Percentiles rank a stretch among this genome's conserved stretches.
Evolutionary conservation across 2,329 filamentous ascomycete species (phyloP).

Genomic region (Chrysosporium keratinophilum): DNA sequence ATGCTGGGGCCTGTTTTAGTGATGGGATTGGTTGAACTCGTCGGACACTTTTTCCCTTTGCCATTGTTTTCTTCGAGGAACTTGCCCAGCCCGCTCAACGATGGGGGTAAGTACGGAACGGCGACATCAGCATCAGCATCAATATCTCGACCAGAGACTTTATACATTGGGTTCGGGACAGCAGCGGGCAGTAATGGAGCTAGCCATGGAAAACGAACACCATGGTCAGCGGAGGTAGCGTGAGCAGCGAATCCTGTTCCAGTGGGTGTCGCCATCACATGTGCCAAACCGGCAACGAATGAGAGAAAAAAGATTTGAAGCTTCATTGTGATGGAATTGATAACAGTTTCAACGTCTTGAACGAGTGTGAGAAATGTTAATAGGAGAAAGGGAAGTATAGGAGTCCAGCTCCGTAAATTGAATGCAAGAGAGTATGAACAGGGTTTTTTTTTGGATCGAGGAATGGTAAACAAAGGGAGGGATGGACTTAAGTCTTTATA

Average conservation of each 20-base stretch:
- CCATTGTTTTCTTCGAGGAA: not conserved
- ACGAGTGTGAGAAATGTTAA: not conserved
- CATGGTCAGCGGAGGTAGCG: not conserved
- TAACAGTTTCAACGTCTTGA: not conserved
- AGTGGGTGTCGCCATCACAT: not conserved
- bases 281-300: not conserved
- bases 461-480: not conserved
- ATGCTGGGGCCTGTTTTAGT: conserved; percentile 20
- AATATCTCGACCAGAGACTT: not conserved
- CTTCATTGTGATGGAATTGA: not conserved
- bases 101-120: not conserved
- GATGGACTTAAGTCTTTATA: not conserved
- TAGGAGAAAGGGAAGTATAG: not conserved
- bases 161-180: not conserved
- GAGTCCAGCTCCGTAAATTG: not conserved
- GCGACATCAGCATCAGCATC: not conserved
- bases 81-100: not conserved
- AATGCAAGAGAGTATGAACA: not conserved
- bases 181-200: not conserved
- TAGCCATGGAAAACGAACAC: not conserved
- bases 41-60: not conserved
- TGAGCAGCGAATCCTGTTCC: not conserved
- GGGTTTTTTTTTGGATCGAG: not conserved
- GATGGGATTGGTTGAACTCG: not conserved
- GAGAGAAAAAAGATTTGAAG: not conserved